Evolutionary conservation across 2,329 filamentous ascomycete species (phyloP).

Genomic region (Exutisphaerella laricina): DNA sequence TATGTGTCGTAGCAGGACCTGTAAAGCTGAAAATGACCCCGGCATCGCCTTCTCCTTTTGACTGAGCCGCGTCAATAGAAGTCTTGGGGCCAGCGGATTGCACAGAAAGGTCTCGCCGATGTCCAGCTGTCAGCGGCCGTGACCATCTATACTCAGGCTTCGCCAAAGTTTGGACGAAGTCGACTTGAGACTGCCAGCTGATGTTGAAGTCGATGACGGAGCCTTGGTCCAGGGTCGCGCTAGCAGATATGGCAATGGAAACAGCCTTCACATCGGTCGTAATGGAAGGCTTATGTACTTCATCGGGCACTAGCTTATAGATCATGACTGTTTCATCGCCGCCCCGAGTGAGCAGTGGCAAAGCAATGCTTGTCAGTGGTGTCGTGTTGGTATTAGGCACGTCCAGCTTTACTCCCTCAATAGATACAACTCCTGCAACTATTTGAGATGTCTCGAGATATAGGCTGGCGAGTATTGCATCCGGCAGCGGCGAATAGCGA

Average conservation of each 20-base stretch:
- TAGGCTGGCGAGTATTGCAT: constrained; percentile 26
- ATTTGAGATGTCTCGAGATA: constrained; percentile 28
- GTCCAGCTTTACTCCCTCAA: constrained; percentile 55
- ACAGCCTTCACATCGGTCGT: constrained; percentile 5
- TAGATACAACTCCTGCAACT: constrained; percentile 40
- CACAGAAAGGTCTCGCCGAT: constrained; percentile 13
- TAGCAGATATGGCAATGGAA: constrained; percentile 19
- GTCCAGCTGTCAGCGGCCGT: constrained; percentile 17
- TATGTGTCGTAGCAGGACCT: constrained; percentile 54
- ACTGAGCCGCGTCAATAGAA: constrained; percentile 7
- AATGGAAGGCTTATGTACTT: background rate
- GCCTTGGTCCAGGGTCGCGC: constrained; percentile 20
- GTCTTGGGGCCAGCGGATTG: constrained; percentile 10
- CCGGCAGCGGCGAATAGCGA: constrained; percentile 60
- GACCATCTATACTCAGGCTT: constrained; percentile 27
- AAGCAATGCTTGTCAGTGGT: constrained; percentile 14
- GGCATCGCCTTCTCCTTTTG: background rate
- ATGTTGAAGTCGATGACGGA: constrained; percentile 22
- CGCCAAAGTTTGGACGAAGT: constrained; percentile 16
- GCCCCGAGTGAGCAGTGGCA: constrained; percentile 40
- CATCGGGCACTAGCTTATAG: constrained; percentile 44
- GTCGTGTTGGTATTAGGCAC: constrained; percentile 56
- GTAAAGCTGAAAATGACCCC: constrained; percentile 72
- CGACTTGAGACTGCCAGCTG: constrained; percentile 24
- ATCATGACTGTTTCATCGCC: constrained; percentile 72